Percentiles rank a stretch among this genome's conserved stretches.
phyloP scores from a whole-genome alignment of 78 protist species.

The Creolimax fragrantissima region DNA sequence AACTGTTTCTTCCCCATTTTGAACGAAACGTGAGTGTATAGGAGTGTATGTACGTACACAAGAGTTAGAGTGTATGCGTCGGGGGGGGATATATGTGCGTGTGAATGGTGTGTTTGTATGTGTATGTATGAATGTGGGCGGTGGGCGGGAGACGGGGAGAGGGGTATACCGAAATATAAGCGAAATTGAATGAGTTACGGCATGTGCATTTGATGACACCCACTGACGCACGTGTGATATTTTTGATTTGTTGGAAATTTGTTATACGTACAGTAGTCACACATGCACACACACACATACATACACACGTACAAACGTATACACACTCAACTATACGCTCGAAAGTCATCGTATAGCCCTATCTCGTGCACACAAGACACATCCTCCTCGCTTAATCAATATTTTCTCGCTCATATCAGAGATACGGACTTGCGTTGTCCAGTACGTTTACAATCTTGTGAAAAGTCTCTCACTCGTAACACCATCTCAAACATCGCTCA shows the following conservation, averaged over 20 bases:
- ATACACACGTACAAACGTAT: background rate
- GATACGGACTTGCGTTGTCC: background rate
- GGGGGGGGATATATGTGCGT: background rate
- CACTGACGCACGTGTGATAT: too few relatives aligned
- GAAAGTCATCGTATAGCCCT: background rate
- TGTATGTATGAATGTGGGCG: background rate
- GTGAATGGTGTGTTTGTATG: background rate
- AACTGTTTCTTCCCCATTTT: slow-evolving; percentile 34
- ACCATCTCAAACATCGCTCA: too few relatives aligned
- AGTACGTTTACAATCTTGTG: background rate
- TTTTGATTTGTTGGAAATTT: too few relatives aligned
- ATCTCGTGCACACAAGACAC: background rate
- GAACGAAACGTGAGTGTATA: background rate
- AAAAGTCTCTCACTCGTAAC: background rate
- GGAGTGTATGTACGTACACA: background rate
- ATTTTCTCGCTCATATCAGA: background rate
- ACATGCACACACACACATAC: background rate
- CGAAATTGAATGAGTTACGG: background rate
- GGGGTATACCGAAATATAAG: background rate
- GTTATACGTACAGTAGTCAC: background rate
- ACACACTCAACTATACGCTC: background rate
- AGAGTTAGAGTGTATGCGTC: background rate
- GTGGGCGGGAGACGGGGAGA: background rate
- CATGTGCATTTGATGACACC: too few relatives aligned
- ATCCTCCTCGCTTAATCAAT: background rate